Evolutionary conservation across 441 rosid genomes (phyloP), one percentile per base, ranked within the genome.

Genomic region (Capsella rubella): DNA sequence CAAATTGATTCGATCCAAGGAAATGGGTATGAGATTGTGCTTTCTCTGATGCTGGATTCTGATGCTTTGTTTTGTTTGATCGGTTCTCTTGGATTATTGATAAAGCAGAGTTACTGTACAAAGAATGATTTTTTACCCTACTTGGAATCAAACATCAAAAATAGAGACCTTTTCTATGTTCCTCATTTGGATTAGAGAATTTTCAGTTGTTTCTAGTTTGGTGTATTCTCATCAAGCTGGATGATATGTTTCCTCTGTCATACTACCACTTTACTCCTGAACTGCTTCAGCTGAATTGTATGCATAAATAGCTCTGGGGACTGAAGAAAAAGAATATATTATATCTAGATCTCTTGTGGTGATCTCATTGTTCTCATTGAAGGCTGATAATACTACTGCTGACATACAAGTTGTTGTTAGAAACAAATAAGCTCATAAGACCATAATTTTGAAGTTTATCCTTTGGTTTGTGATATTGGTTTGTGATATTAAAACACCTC

Each of bases 401-500:
- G 46, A 6, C 4, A 42, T 5, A 13, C 46, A 42, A 13, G 6
- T 42, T 15, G 46, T 42, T 42, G 7, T 42, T 4, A 42, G 46
- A 42, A 4, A 42, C 7, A 42, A 6, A 42, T 12, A 13, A 40
- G 45, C 14, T 40, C 45, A 43, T 9, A 37, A 37, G 14, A 12
- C 47, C 47, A 43, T 40, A 40, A 4, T 43, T 43, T 43, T 43
- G 47, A 37, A 68, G 46, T 15, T 51, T 58, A 14, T 62, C n/a
- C 3, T 59, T 18, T 28, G 18, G 51, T 78, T 64, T 32, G 4
- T 68, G 80, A 51, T 82, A 81, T 5, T 40, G 15, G 37, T 78
- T 83, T 76, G 81, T 80, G 75, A 64, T 66, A 67, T 65, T 37
- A 56, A 68, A 56, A 14, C 71, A 52, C 59, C 66, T 59, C 52